Base-by-base conservation (phyloP, 345 rosid genomes). In the Diplotaxis tenuifolia region DNA sequence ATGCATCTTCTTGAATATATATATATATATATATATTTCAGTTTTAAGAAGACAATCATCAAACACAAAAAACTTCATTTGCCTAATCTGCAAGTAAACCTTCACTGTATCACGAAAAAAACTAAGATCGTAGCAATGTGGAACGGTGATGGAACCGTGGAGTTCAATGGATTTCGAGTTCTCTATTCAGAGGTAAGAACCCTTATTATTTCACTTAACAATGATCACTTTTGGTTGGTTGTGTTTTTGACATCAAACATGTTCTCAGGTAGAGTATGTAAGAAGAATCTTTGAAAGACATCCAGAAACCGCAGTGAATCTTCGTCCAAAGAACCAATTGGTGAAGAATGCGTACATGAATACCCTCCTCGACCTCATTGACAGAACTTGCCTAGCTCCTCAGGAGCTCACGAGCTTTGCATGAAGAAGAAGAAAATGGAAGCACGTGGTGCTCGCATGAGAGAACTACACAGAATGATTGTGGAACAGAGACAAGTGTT, bases 101-200 rank as follows among this genome's bases (percentile, higher is more conserved):
- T 61, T 72, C 62, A 38, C 29, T 5, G 31, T 16, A 4, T 71
- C 19, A 27, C 62, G 7, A 20, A 1, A 20, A 1, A 66, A 38
- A 53, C 34, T 61, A 4, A 6, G 14, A 8, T 55, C 42, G 22
- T 42, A 75, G 4, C 61, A 42, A 76, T 76, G 79, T 76, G 79
- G 79, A 76, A 69, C 15, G 79, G 79, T 22, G 79, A 76, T 76
- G 79, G 79, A 56, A 75, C 79, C 0, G 79, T 75, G 16, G 75
- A 76, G 4, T 38, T 76, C 53, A 70, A 76, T 70, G 79, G 71
- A 18, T 76, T 76, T 32, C 75, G 53, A 62, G 75, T 76, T 42
- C 65, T 63, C 28, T 76, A 70, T 45, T 69, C 75, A 55, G 79
- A 76, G 75, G 79, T 62, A 63, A 55, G 22, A 34, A 69, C 9